Percentiles rank a stretch among this genome's conserved stretches.
Evolutionary conservation across 2,329 filamentous ascomycete species (phyloP).

Genomic region (Sodiomyces alkalinus): DNA sequence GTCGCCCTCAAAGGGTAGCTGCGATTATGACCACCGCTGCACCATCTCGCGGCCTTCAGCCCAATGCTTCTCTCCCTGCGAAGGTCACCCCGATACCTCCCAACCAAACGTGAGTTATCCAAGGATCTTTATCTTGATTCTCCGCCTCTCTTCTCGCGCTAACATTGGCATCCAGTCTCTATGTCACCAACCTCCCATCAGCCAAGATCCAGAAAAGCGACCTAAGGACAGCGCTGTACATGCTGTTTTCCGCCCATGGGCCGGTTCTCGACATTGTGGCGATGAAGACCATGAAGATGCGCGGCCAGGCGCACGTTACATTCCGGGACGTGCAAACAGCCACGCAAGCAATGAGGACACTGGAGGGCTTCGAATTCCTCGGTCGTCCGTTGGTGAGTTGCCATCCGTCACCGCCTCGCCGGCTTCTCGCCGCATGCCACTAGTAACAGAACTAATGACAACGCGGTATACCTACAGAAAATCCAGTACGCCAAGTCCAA

Average conservation of each 20-base stretch:
- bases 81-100: constrained; percentile 45
- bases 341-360: constrained; percentile 79
- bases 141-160: too few species aligned
- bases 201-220: constrained; percentile 84
- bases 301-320: constrained; percentile 86
- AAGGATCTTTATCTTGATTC: constrained; percentile 4
- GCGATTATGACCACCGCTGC: constrained; percentile 21
- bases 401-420: too few species aligned
- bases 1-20: too few species aligned
- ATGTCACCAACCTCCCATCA: constrained; percentile 71
- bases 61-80: constrained; percentile 26
- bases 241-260: constrained; percentile 87
- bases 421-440: too few species aligned
- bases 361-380: constrained; percentile 76
- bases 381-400: constrained; percentile 68
- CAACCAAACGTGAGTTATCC: constrained; percentile 54
- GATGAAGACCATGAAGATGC: constrained; percentile 81
- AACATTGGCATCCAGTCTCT: constrained; percentile 47
- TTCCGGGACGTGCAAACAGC: constrained; percentile 84
- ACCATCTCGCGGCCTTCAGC: constrained; percentile 20
- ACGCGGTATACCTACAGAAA: constrained; percentile 40
- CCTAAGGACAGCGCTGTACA: constrained; percentile 74
- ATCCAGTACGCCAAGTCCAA: constrained; percentile 84
- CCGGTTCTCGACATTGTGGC: constrained; percentile 84
- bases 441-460: too few species aligned